These are phyloP conservation scores for Torulaspora gathmanii DNA, from an alignment of 805 yeast species.

Conservation along the genomic window DNA sequence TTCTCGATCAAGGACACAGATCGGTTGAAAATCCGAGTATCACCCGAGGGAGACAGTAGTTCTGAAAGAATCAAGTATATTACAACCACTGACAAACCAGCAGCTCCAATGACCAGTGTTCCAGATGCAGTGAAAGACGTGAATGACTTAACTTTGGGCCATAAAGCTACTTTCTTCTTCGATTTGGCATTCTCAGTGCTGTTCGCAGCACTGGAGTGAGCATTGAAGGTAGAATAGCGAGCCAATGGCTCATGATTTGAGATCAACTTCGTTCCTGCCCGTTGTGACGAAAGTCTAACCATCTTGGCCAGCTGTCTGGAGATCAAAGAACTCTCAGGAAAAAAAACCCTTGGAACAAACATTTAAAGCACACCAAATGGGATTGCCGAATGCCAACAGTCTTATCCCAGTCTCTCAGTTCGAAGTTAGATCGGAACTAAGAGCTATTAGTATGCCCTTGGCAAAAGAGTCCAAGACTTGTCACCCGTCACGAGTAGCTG, in stretches of 20 bases:
- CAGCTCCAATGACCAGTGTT: constrained; percentile 59
- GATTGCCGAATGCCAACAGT: not conserved
- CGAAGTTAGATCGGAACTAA: too few species aligned
- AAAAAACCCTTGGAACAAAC: not conserved
- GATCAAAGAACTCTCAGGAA: not conserved
- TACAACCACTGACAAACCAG: constrained; percentile 62
- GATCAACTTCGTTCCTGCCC: not conserved
- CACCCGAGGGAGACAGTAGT: constrained; percentile 83
- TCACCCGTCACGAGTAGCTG: too few species aligned
- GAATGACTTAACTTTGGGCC: constrained; percentile 48
- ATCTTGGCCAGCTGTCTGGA: not conserved
- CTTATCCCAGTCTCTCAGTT: not conserved
- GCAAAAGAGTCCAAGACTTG: too few species aligned
- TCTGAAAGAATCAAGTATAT: constrained; percentile 75
- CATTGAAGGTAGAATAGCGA: constrained; percentile 13
- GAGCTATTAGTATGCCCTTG: too few species aligned
- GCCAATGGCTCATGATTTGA: not conserved
- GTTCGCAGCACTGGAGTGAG: constrained; percentile 7
- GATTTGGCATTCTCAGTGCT: not conserved
- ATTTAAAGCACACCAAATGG: too few species aligned
- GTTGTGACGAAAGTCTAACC: not conserved
- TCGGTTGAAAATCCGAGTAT: constrained; percentile 82
- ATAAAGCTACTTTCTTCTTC: constrained; percentile 38
- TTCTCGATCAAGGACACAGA: constrained; percentile 74
- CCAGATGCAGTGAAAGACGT: constrained; percentile 61